Base-by-base conservation (phyloP, 176 grass and related monocot species). In the Echinochloa phyllopogon region DNA sequence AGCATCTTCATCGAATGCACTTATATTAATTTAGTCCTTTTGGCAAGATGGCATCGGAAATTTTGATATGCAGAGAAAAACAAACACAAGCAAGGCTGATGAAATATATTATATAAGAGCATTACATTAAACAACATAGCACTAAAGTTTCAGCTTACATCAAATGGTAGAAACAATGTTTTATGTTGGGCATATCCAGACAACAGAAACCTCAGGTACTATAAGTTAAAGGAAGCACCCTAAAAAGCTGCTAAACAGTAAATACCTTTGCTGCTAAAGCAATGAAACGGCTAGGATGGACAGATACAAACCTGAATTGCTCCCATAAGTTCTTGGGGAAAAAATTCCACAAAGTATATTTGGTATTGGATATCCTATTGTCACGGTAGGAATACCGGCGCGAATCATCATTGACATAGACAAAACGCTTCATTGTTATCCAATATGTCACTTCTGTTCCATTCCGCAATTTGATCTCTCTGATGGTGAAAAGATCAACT, bases 341-440 rank as follows among this genome's bases (percentile, higher is more conserved):
- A 79, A 98, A 98, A 84, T 95, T 95, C 84, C 86, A 89, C 27
- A 98, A 65, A 7, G 87, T 98, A 81, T 98, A 93, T 77, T 98
- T 98, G 65, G 92, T 95, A 82, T 98, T 98, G 70, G 93, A 95
- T 83, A 98, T 87, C 38, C 87, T 72, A 48, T 98, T 98, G 80
- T 92, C 93, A 73, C 87, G 69, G 44, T 84, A 93, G 23, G 61
- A 80, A 49, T 78, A 60, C 59, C 65, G 76, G 85, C 55, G 65
- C 0, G 62, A 93, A 43, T 95, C 89, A 59, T 95, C 95, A 69
- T 98, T 93, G 80, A 98, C 88, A 43, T 91, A 89, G 38, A 95
- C 91, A 83, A 90, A 83, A 71, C 93, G 93, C 84, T 88, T 90
- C 95, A 98, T 98, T 80, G 24, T 69, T 27, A 8, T 38, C 10